phyloP scores from a whole-genome alignment of 116 monocot genomes.

The Posidonia oceanica region DNA sequence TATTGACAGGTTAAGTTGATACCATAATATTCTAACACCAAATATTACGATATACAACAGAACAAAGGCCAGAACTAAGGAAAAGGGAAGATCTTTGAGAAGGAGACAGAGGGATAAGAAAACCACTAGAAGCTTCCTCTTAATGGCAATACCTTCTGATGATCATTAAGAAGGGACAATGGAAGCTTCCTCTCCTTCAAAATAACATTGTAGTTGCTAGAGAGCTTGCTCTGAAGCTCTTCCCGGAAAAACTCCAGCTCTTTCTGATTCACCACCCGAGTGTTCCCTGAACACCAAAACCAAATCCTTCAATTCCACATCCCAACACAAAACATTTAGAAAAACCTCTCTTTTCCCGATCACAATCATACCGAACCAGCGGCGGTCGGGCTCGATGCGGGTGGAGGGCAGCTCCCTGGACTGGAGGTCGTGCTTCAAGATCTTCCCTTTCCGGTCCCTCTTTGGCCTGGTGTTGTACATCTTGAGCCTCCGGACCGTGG shows the following conservation, averaged over 20 bases:
- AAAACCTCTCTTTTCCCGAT: not conserved
- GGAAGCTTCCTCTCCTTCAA: slow-evolving; percentile 83
- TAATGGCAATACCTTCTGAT: slow-evolving; percentile 53
- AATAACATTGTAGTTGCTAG: slow-evolving; percentile 72
- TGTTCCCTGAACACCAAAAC: slow-evolving; percentile 46
- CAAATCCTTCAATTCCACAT: not conserved
- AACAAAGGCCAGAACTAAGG: no score
- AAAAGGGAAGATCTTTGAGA: no score
- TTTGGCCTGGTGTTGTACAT: slow-evolving; percentile 73
- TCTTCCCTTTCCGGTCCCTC: slow-evolving; percentile 60
- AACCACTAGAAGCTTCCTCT: not conserved
- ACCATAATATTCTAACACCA: no score
- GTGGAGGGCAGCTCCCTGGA: slow-evolving; percentile 84
- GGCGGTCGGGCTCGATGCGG: slow-evolving; percentile 86
- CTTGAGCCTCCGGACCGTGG: slow-evolving; percentile 86
- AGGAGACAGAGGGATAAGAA: no score
- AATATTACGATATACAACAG: no score
- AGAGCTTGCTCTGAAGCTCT: slow-evolving; percentile 41
- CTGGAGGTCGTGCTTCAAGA: slow-evolving; percentile 70
- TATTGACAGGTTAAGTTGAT: no score
- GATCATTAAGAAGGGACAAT: slow-evolving; percentile 75
- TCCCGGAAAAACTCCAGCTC: slow-evolving; percentile 85
- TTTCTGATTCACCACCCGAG: slow-evolving; percentile 83
- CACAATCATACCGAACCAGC: slow-evolving; percentile 69
- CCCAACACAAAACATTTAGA: not conserved